Evolutionary conservation across 495 filamentous ascomycete genomes (phyloP).

Genomic region (Xylaria telfairii): DNA sequence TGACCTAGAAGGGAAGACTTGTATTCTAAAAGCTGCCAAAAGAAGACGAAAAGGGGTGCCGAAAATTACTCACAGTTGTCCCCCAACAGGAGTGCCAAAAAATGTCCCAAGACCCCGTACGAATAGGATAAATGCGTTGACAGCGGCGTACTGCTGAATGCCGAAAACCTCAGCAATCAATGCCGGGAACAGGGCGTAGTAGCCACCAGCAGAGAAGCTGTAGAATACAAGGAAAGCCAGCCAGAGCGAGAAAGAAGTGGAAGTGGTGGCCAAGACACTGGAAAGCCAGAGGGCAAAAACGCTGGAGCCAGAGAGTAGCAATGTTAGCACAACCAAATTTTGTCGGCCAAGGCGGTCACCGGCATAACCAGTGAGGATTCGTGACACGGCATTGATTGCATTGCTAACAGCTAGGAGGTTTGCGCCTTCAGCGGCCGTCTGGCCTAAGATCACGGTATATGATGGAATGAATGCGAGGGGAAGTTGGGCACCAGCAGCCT

Average conservation of each 20-base stretch:
- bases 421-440: conserved; percentile 48
- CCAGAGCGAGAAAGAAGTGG: conserved; percentile 45
- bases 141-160: conserved; percentile 62
- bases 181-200: conserved; percentile 54
- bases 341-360: conserved; percentile 59
- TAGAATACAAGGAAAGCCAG: conserved; percentile 60
- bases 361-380: conserved; percentile 56
- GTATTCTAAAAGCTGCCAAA: no score
- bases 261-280: conserved; percentile 33
- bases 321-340: conserved; percentile 59
- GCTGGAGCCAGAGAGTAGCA: conserved; percentile 50
- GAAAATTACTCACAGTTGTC: no score
- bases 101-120: conserved; percentile 60
- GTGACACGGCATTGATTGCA: conserved; percentile 59
- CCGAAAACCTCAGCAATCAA: conserved; percentile 64
- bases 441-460: conserved; percentile 51
- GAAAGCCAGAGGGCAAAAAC: conserved; percentile 61
- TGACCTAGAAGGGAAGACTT: no score
- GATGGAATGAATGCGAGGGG: conserved; percentile 55
- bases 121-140: conserved; percentile 64
- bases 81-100: conserved; percentile 59
- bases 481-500: conserved; percentile 49
- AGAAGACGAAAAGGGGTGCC: no score
- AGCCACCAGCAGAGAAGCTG: conserved; percentile 58
- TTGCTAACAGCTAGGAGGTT: conserved; percentile 60